Percentiles rank a stretch among this genome's conserved stretches.
phyloP scores from a whole-genome alignment of 1,284 basidiomycete species.

The Kwoniella shivajii region DNA sequence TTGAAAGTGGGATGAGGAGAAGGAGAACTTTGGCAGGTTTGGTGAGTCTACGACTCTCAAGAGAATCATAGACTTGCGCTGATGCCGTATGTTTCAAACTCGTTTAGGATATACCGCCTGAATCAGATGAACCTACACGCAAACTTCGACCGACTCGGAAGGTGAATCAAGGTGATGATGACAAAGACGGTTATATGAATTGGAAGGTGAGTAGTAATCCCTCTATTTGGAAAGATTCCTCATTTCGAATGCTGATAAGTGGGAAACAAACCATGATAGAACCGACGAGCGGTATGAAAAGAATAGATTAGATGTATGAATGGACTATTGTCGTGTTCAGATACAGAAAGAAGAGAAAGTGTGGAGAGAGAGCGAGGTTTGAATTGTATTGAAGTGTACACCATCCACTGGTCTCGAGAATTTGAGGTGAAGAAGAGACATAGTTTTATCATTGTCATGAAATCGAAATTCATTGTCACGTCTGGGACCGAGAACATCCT shows the following conservation, averaged over 20 bases:
- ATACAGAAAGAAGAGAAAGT: too few species aligned
- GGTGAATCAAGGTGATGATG: slow-evolving; percentile 26
- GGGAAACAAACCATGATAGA: neutral
- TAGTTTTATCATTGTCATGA: too few species aligned
- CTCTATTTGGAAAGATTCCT: neutral
- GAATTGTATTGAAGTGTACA: too few species aligned
- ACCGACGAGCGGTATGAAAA: neutral
- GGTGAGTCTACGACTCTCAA: slow-evolving; percentile 8
- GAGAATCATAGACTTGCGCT: neutral
- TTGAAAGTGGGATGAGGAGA: slow-evolving; percentile 70
- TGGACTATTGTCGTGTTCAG: too few species aligned
- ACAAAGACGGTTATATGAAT: slow-evolving; percentile 32
- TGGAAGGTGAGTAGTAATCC: slow-evolving; percentile 30
- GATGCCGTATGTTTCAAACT: neutral
- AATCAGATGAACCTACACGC: slow-evolving; percentile 24
- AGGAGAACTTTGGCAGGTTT: slow-evolving; percentile 37
- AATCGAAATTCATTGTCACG: too few species aligned
- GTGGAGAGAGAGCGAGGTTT: too few species aligned
- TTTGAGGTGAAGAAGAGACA: too few species aligned
- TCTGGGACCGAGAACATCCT: too few species aligned
- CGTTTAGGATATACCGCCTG: slow-evolving; percentile 16
- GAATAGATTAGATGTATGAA: too few species aligned
- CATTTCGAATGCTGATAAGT: neutral
- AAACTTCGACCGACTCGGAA: slow-evolving; percentile 23
- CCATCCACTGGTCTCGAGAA: too few species aligned